Evolutionary conservation across 805 yeast genomes (phyloP).

Genomic region (Yamadazyma nakazawae): DNA sequence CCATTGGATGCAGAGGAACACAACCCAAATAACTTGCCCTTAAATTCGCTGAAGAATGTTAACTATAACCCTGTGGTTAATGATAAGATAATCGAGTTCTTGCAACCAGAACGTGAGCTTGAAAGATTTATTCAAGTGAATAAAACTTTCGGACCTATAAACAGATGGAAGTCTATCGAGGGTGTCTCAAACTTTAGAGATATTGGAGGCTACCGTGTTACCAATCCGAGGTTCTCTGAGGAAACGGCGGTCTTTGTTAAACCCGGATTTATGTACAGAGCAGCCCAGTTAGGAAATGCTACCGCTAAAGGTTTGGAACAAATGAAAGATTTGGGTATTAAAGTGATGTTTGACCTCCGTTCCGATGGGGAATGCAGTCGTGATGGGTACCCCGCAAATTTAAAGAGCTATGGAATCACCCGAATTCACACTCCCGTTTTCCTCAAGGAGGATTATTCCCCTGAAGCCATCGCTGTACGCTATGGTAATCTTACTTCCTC

Average conservation of each 20-base stretch:
- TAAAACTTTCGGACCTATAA: conserved; percentile 32
- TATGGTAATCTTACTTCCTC: conserved; percentile 54
- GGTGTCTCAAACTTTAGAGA: conserved; percentile 77
- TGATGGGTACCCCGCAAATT: conserved; percentile 39
- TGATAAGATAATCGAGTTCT: conserved; percentile 47
- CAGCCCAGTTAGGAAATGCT: conserved; percentile 56
- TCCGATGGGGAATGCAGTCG: conserved; percentile 52
- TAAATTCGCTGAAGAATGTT: conserved; percentile 41
- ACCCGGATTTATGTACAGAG: conserved; percentile 55
- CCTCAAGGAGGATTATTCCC: conserved; percentile 53
- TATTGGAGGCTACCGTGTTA: conserved; percentile 68
- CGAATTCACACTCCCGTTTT: conserved; percentile 60
- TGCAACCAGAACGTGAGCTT: conserved; percentile 46
- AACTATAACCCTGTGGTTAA: conserved; percentile 59
- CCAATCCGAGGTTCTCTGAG: conserved; percentile 23
- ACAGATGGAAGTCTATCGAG: conserved; percentile 61
- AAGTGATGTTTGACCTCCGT: conserved; percentile 64
- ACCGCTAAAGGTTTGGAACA: conserved; percentile 47
- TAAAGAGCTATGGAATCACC: conserved; percentile 41
- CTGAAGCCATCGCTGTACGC: conserved; percentile 57
- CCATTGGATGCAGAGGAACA: conserved; percentile 29
- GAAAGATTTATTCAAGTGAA: conserved; percentile 47
- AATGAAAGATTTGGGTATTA: conserved; percentile 45
- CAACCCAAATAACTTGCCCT: conserved; percentile 42
- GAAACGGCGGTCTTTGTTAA: conserved; percentile 39